These are phyloP conservation scores for Phytophthora capsici DNA, from an alignment of 352 stramenopile species.

Conservation along the genomic window DNA sequence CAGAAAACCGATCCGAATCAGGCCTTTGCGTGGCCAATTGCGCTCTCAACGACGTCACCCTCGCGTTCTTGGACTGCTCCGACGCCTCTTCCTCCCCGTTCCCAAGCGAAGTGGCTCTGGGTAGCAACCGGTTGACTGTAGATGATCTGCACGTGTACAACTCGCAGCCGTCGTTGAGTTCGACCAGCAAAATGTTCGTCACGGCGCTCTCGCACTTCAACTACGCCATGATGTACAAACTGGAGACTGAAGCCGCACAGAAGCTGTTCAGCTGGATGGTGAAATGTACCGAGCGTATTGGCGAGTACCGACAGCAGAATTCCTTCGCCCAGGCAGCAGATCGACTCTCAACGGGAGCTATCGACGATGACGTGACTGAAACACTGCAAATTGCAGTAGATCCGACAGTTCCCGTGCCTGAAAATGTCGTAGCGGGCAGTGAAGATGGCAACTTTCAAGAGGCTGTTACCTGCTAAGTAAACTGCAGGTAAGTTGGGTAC, in stretches of 20 bases:
- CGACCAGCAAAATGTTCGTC: constrained; percentile 58
- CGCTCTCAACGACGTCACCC: constrained; percentile 50
- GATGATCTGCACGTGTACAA: constrained; percentile 65
- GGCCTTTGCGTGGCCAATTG: constrained; percentile 48
- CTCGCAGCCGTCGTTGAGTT: constrained; percentile 58
- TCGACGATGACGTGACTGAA: constrained; percentile 1
- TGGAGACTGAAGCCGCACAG: constrained; percentile 37
- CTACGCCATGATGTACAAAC: constrained; percentile 73
- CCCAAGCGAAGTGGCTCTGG: constrained; percentile 22
- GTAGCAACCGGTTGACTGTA: constrained; percentile 36
- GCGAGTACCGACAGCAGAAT: constrained; percentile 42
- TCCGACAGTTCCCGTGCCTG: background rate
- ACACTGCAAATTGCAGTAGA: constrained; percentile 22
- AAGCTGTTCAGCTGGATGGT: constrained; percentile 65
- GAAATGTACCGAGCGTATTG: constrained; percentile 54
- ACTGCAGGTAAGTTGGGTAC: background rate
- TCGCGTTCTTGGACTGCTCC: constrained; percentile 42
- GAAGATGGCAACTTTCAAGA: constrained; percentile 17
- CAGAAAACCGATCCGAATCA: constrained; percentile 34
- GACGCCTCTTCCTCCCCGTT: constrained; percentile 26
- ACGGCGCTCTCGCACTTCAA: constrained; percentile 59
- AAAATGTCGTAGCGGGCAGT: background rate
- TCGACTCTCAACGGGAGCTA: constrained; percentile 30
- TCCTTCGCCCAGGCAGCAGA: constrained; percentile 51
- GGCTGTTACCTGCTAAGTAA: constrained; percentile 12